Percentiles rank a stretch among this genome's conserved stretches.
phyloP scores from a whole-genome alignment of 2,329 filamentous ascomycete species.

The Dactylellina parvicollis region DNA sequence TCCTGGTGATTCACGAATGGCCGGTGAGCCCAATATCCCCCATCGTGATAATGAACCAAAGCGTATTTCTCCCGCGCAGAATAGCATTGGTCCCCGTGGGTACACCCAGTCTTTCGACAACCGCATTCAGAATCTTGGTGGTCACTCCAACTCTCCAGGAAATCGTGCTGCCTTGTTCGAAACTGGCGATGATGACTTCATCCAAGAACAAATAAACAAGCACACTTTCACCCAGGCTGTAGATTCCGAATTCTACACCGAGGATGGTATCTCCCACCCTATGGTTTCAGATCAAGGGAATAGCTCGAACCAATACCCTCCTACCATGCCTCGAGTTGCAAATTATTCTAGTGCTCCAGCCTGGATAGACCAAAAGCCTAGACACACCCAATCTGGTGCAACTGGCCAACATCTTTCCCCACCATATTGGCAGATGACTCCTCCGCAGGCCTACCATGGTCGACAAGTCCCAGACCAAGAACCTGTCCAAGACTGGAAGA shows the following conservation, averaged over 20 bases:
- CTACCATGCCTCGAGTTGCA: slow-evolving; percentile 7
- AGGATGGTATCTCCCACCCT: slow-evolving; percentile 23
- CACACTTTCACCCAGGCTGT: slow-evolving; percentile 46
- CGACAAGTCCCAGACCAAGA: slow-evolving; percentile 31
- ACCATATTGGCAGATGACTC: slow-evolving; percentile 33
- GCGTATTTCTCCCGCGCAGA: neutral
- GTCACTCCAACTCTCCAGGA: slow-evolving; percentile 20
- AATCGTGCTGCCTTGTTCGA: slow-evolving; percentile 28
- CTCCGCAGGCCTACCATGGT: slow-evolving; percentile 16
- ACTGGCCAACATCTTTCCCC: too few relatives aligned
- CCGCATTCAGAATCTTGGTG: slow-evolving; percentile 1
- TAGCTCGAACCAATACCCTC: neutral
- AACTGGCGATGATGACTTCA: slow-evolving; percentile 46
- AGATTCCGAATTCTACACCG: slow-evolving; percentile 41
- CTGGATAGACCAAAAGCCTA: slow-evolving; percentile 35
- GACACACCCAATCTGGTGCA: neutral
- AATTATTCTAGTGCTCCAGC: slow-evolving; percentile 12
- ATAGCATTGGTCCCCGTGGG: slow-evolving; percentile 20
- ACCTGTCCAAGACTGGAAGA: slow-evolving; percentile 31
- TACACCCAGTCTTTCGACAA: slow-evolving; percentile 20
- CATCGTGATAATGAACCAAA: slow-evolving; percentile 16
- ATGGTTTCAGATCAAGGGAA: slow-evolving; percentile 24
- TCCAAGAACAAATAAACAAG: slow-evolving; percentile 49
- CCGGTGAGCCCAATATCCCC: slow-evolving; percentile 1
- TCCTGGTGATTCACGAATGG: slow-evolving; percentile 13